Evolutionary conservation across 2,329 filamentous ascomycete genomes (phyloP).

Genomic region (Xylariomycetidae sp.): DNA sequence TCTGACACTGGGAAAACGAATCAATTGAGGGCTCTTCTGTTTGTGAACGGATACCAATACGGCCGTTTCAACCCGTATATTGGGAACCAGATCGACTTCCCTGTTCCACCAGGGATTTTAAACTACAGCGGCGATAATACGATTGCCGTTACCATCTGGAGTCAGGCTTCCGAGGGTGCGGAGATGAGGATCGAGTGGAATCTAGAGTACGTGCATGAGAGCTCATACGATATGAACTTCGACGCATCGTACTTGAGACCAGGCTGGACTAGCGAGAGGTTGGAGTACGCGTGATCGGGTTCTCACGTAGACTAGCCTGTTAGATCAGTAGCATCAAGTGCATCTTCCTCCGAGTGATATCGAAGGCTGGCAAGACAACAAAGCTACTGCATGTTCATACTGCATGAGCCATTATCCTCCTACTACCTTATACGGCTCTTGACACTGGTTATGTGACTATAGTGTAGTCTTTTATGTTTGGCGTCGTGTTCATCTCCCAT

Average conservation of each 20-base stretch:
- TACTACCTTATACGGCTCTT: no score
- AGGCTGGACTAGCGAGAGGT: slow-evolving; percentile 38
- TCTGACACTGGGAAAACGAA: slow-evolving; percentile 27
- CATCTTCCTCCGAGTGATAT: no score
- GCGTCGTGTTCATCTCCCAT: no score
- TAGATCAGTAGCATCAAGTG: no score
- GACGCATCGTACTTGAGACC: slow-evolving; percentile 45
- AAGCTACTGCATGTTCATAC: no score
- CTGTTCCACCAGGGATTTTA: slow-evolving; percentile 54
- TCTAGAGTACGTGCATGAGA: slow-evolving; percentile 49
- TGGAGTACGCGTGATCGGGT: slow-evolving; percentile 31
- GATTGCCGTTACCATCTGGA: slow-evolving; percentile 55
- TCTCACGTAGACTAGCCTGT: no score
- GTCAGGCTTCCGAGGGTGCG: slow-evolving; percentile 48
- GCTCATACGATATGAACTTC: slow-evolving; percentile 47
- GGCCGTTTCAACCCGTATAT: slow-evolving; percentile 56
- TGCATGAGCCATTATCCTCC: no score
- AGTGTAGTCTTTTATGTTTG: no score
- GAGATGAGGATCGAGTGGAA: slow-evolving; percentile 45
- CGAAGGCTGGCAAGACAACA: no score
- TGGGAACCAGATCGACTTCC: slow-evolving; percentile 56
- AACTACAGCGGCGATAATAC: slow-evolving; percentile 56
- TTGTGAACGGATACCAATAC: slow-evolving; percentile 63
- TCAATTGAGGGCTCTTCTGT: slow-evolving; percentile 47
- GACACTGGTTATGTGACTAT: no score